These are phyloP conservation scores for Phytophthora melonis DNA, from an alignment of 352 stramenopile species.

Conservation along the genomic window DNA sequence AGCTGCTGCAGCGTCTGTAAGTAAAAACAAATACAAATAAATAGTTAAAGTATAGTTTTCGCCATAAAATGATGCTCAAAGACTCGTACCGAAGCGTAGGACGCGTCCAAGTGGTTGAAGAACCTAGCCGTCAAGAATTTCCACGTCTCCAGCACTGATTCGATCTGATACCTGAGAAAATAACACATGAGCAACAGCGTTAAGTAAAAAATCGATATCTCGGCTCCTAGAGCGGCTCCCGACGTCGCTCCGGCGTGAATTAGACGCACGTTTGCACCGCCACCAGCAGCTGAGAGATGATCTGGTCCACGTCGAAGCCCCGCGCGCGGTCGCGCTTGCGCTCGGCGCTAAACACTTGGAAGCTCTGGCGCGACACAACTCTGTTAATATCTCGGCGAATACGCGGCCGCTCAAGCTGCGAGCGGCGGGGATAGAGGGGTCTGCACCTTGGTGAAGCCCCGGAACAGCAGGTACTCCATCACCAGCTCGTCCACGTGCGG, in stretches of 20 bases:
- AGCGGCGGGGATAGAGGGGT: neutral
- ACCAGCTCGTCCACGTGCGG: conserved; percentile 86
- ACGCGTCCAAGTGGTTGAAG: conserved; percentile 81
- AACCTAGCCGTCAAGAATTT: conserved; percentile 83
- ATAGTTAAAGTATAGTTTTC: conserved; percentile 1
- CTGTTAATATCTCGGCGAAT: conserved; percentile 15
- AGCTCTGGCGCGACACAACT: conserved; percentile 51
- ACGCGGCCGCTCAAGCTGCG: neutral
- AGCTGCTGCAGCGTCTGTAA: conserved; percentile 72
- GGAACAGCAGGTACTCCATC: conserved; percentile 90
- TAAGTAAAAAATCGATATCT: conserved; percentile 17
- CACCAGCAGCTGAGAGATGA: conserved; percentile 72
- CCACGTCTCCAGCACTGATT: conserved; percentile 83
- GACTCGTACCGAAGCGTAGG: conserved; percentile 61
- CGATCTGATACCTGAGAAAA: conserved; percentile 71
- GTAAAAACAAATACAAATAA: conserved; percentile 8
- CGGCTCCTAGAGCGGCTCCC: conserved; percentile 6
- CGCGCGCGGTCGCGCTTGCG: conserved; percentile 76
- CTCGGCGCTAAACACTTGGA: conserved; percentile 79
- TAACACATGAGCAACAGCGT: conserved; percentile 8
- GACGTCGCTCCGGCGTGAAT: neutral
- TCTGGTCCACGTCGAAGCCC: conserved; percentile 83
- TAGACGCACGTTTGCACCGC: conserved; percentile 61
- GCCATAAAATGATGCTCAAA: neutral
- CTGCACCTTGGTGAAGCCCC: conserved; percentile 79